These are phyloP conservation scores for Xylariaceae sp. DNA, from an alignment of 2,329 filamentous ascomycete genomes.

Conservation along the genomic window DNA sequence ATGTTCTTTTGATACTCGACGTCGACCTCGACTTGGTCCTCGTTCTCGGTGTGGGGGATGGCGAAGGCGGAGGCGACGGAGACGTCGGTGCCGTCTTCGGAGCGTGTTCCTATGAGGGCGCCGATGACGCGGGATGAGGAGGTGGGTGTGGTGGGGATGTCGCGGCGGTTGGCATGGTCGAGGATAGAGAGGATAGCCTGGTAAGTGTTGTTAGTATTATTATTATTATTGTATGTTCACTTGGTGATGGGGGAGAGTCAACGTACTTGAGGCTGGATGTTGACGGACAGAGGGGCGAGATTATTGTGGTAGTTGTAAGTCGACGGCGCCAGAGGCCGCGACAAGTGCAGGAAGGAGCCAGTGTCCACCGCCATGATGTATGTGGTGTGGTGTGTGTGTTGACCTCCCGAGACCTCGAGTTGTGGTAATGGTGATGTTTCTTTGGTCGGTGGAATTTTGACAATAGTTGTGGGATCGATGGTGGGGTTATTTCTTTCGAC, in stretches of 20 bases:
- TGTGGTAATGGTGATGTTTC: conserved; percentile 2
- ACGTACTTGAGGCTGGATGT: conserved; percentile 89
- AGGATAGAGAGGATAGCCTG: conserved; percentile 72
- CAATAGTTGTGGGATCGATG: conserved; percentile 26
- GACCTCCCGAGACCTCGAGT: neutral
- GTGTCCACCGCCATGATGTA: conserved; percentile 67
- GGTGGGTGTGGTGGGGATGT: conserved; percentile 62
- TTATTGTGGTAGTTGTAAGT: conserved; percentile 75
- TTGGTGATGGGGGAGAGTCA: conserved; percentile 1
- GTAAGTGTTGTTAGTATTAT: conserved; percentile 3
- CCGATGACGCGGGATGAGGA: conserved; percentile 90
- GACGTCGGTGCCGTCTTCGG: conserved; percentile 94
- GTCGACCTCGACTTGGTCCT: conserved; percentile 98
- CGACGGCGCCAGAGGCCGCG: conserved; percentile 83
- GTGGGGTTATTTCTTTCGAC: too few species aligned
- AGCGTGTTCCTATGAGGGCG: conserved; percentile 86
- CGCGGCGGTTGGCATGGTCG: conserved; percentile 90
- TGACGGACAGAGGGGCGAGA: conserved; percentile 87
- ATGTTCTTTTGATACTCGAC: conserved; percentile 99
- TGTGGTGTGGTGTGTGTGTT: conserved; percentile 2
- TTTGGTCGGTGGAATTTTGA: conserved; percentile 17
- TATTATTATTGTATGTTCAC: conserved; percentile 1
- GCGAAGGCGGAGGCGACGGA: conserved; percentile 96
- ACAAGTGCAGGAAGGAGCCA: conserved; percentile 90
- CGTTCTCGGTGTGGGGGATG: conserved; percentile 96